These are phyloP conservation scores for Paraconiothyrium sp. DNA, from an alignment of 2,329 filamentous ascomycete species.

Conservation along the genomic window DNA sequence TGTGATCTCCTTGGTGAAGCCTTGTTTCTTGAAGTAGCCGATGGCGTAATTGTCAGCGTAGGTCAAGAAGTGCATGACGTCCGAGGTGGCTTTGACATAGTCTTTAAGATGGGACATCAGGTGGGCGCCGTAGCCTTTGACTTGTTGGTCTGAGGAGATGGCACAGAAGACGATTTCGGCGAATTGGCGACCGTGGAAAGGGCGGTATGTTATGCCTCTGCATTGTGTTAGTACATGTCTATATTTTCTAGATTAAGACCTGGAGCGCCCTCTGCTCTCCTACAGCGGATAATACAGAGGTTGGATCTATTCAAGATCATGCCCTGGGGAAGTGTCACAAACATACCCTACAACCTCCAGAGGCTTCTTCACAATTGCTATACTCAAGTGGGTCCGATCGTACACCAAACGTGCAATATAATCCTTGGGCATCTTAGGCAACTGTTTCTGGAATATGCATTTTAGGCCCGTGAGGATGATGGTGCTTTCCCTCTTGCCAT, in stretches of 20 bases:
- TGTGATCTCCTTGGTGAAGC: conserved; percentile 98
- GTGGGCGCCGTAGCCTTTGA: conserved; percentile 97
- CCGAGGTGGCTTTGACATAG: conserved; percentile 95
- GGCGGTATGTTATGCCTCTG: conserved; percentile 94
- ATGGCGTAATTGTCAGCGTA: conserved; percentile 99
- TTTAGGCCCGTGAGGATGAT: conserved; percentile 96
- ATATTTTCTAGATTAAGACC: conserved; percentile 21
- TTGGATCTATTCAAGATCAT: too few species aligned
- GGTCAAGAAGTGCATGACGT: conserved; percentile 98
- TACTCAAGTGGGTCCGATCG: conserved; percentile 93
- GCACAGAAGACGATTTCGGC: conserved; percentile 99
- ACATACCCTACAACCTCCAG: conserved; percentile 81
- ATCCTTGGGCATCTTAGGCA: conserved; percentile 99
- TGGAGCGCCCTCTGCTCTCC: neutral
- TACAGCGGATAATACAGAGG: too few species aligned
- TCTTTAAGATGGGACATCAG: conserved; percentile 98
- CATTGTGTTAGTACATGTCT: neutral
- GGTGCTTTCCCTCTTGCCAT: conserved; percentile 84
- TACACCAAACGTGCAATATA: conserved; percentile 98
- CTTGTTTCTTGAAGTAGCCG: conserved; percentile 99
- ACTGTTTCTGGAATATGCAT: conserved; percentile 97
- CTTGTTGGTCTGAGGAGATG: conserved; percentile 96
- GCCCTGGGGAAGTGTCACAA: neutral
- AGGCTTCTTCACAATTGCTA: conserved; percentile 97
- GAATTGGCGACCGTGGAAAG: conserved; percentile 90